Evolutionary conservation across 495 filamentous ascomycete genomes (phyloP), one percentile per base, ranked within the genome.

Genomic region (Aspergillus mulundensis): DNA sequence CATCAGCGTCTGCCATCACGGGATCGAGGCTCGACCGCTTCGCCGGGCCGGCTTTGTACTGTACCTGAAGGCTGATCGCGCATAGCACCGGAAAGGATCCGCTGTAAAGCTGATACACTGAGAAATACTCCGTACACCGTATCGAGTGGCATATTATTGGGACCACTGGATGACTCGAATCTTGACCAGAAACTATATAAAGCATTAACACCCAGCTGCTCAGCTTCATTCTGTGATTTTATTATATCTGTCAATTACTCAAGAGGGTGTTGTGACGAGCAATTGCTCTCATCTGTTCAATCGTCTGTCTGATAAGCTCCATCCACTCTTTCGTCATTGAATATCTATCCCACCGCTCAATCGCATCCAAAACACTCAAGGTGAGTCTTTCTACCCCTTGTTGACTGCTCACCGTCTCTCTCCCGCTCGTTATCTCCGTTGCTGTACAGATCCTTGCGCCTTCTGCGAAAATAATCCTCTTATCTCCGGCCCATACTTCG

Each of bases 1-100:
- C 45, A 30, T n/a, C n/a, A n/a, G n/a, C n/a, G n/a, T n/a, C n/a
- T n/a, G n/a, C n/a, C n/a, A n/a, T 42, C 36, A 36, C 8, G 24
- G 50, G 59, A 61, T 55, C 19, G 46, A 48, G 39, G 47, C 56
- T 19, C 46, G 60, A 62, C 52, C n/a, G 14, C 38, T 40, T 40
- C 11, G 16, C 50, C 58, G 52, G 57, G 56, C 63, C 60, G 60
- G 60, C 58, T 51, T 55, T 58, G 63, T 66, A 46, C 60, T 58
- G 63, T 66, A 46, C 60, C 63, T 66, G 48, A 50, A 21, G 30
- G 63, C 63, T 58, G 60, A 66, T 62, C 63, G 63, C 63, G 59
- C 60, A 62, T 65, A 65, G 54, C 57, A 57, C 57, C 63, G 63
- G 63, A 28, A 56, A 57, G 36, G 32, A 47, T 40, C 28, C 28